Evolutionary conservation across 805 yeast species (phyloP).

Genomic region (Debaryomyces castellii): DNA sequence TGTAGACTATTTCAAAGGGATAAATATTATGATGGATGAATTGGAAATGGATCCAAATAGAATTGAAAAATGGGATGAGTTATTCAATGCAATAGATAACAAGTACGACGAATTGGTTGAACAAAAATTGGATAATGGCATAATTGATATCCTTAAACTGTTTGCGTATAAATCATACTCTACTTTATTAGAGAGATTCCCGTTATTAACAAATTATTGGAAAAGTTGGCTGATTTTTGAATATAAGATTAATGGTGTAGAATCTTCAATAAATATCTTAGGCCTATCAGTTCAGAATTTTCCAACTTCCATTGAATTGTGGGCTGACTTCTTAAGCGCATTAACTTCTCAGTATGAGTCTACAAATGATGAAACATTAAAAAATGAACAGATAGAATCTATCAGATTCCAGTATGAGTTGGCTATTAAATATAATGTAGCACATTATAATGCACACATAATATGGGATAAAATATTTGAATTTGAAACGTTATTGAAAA

Average conservation of each 20-base stretch:
- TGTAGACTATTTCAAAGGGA: background rate
- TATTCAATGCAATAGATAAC: slow-evolving; percentile 30
- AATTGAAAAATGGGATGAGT: slow-evolving; percentile 37
- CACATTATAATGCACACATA: slow-evolving; percentile 72
- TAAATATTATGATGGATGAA: background rate
- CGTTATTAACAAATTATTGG: slow-evolving; percentile 64
- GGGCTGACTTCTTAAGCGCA: slow-evolving; percentile 66
- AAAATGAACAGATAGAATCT: slow-evolving; percentile 13
- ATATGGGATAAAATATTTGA: slow-evolving; percentile 80
- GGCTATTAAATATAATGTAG: slow-evolving; percentile 57
- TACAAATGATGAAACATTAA: slow-evolving; percentile 24
- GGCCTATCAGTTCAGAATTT: slow-evolving; percentile 46
- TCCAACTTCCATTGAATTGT: slow-evolving; percentile 62
- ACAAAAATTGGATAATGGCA: slow-evolving; percentile 7
- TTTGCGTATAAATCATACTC: slow-evolving; percentile 15
- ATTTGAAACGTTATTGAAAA: slow-evolving; percentile 46
- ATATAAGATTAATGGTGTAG: slow-evolving; percentile 55
- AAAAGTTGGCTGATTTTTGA: slow-evolving; percentile 55
- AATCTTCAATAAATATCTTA: slow-evolving; percentile 47
- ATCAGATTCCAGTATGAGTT: slow-evolving; percentile 45
- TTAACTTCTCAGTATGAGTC: slow-evolving; percentile 31
- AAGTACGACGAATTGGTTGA: slow-evolving; percentile 14
- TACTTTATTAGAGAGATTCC: slow-evolving; percentile 51
- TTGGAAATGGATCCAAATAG: slow-evolving; percentile 25
- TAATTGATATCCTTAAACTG: slow-evolving; percentile 15